phyloP scores from a whole-genome alignment of 805 yeast genomes.

The Torulaspora microellipsoides region DNA sequence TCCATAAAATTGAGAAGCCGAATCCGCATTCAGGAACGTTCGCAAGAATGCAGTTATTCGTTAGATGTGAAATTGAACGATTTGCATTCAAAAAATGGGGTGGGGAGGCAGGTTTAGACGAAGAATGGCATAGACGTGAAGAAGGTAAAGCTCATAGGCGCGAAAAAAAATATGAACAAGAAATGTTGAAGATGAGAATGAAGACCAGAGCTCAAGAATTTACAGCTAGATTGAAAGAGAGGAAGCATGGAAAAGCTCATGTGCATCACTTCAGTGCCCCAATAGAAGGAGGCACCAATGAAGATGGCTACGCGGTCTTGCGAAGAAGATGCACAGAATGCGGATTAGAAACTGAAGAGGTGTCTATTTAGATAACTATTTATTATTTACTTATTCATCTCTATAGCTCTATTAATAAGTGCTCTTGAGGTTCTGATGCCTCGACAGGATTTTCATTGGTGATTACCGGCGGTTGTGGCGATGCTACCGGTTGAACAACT shows the following conservation, averaged over 20 bases:
- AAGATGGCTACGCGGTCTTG: slow-evolving; percentile 40
- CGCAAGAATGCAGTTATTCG: slow-evolving; percentile 86
- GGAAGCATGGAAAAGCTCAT: slow-evolving; percentile 58
- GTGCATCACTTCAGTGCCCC: slow-evolving; percentile 71
- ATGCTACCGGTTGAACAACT: slow-evolving; percentile 8
- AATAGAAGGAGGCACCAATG: slow-evolving; percentile 40
- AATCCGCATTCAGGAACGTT: slow-evolving; percentile 90
- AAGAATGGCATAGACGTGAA: slow-evolving; percentile 88
- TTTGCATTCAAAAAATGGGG: slow-evolving; percentile 95
- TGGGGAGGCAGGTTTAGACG: slow-evolving; percentile 77
- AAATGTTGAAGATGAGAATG: slow-evolving; percentile 80
- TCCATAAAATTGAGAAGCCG: slow-evolving; percentile 80
- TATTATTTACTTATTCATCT: background rate
- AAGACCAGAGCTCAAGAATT: slow-evolving; percentile 88
- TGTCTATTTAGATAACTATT: slow-evolving; percentile 38
- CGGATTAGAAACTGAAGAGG: slow-evolving; percentile 80
- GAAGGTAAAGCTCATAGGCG: slow-evolving; percentile 62
- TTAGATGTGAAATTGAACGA: slow-evolving; percentile 89
- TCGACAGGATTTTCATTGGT: slow-evolving; percentile 8
- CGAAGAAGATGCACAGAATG: slow-evolving; percentile 69
- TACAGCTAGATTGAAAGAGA: slow-evolving; percentile 63
- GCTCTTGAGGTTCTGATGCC: slow-evolving; percentile 17
- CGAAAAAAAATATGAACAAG: slow-evolving; percentile 74
- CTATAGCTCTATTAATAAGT: slow-evolving; percentile 31
- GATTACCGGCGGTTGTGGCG: slow-evolving; percentile 2